Percentiles rank a stretch among this genome's conserved stretches.
Evolutionary conservation across 2,329 filamentous ascomycete genomes (phyloP).

Genomic region (Xylaria sp.): DNA sequence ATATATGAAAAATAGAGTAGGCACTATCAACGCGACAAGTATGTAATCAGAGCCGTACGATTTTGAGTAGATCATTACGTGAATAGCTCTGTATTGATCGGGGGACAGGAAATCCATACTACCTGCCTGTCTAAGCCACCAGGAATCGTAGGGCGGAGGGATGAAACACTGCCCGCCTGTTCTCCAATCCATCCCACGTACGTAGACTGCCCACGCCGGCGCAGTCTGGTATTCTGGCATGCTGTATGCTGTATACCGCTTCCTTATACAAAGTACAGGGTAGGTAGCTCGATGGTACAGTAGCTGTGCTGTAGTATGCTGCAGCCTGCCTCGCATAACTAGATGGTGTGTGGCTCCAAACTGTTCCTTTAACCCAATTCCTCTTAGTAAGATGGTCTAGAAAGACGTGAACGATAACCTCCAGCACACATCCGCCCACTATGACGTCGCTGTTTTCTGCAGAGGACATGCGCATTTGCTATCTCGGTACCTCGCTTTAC

Average conservation of each 20-base stretch:
- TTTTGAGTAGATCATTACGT: not conserved
- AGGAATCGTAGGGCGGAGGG: slow-evolving; percentile 1
- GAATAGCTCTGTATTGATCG: not conserved
- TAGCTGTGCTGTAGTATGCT: not conserved
- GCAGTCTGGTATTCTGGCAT: no score
- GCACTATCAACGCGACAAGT: not conserved
- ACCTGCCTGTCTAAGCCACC: not conserved
- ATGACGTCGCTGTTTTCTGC: slow-evolving; percentile 23
- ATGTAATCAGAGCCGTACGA: not conserved
- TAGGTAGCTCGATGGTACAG: not conserved
- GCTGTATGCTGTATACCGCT: no score
- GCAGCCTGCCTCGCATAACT: slow-evolving; percentile 1
- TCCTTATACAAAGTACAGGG: not conserved
- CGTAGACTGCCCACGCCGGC: no score
- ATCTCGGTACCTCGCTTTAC: not conserved
- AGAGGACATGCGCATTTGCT: not conserved
- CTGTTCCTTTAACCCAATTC: slow-evolving; percentile 13
- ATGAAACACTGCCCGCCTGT: slow-evolving; percentile 1
- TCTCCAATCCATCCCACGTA: not conserved
- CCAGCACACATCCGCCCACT: not conserved
- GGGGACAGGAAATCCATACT: not conserved
- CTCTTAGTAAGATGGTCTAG: slow-evolving; percentile 20
- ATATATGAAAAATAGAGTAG: not conserved
- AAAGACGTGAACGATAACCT: slow-evolving; percentile 9
- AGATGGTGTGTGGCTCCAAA: slow-evolving; percentile 3